Base-by-base conservation (phyloP, 805 yeast genomes). In the Cyberlindnera mycetangii region DNA sequence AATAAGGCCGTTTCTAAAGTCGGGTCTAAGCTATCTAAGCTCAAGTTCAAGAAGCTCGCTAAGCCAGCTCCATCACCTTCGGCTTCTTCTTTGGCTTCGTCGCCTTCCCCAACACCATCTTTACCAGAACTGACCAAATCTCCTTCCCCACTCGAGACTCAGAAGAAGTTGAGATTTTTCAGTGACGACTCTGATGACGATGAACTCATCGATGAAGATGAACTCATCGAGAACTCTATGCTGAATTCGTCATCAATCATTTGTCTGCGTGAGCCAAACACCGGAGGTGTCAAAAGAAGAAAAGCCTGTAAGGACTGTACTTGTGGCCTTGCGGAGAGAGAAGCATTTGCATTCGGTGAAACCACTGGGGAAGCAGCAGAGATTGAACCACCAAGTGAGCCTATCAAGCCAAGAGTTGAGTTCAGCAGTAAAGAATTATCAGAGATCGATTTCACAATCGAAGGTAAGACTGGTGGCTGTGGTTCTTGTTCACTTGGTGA, bases 221-320 rank as follows among this genome's bases (percentile, higher is more conserved):
- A 63, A 34, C 60, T 75, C 27, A 60, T 76, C 1, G 54, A 61
- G 19, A 43, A 49, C 12, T 48, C 54, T 8, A 15, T 40, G 20
- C 49, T 60, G 32, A 68, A 72, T 49, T 66, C 80, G 39, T 70
- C 77, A 20, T 56, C 60, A 2, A 58, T 59, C 25, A 59, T 59
- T 30, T 59, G 64, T 44, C 48, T 59, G 4, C 51, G 59, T 30
- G 71, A 76, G 24, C 92, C 93, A 14, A 81, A 88, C 60, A 78
- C 69, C 3, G 65, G 63, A 3, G 66, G 68, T 1, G 70, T 71
- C 18, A 68, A 69, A 67, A 76, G 96, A 62, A 80, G 92, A 70
- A 89, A 83, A 68, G 99, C 99, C 0, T 93, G 99, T 71, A 93
- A 90, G 68, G 97, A 93, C 67, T 93, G 99, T 67, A 85, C 97